A percentile compares a stretch with the other conserved stretches of the same genome.
phyloP scores from a whole-genome alignment of 176 grass and related monocot genomes.

The Carex scoparia region DNA sequence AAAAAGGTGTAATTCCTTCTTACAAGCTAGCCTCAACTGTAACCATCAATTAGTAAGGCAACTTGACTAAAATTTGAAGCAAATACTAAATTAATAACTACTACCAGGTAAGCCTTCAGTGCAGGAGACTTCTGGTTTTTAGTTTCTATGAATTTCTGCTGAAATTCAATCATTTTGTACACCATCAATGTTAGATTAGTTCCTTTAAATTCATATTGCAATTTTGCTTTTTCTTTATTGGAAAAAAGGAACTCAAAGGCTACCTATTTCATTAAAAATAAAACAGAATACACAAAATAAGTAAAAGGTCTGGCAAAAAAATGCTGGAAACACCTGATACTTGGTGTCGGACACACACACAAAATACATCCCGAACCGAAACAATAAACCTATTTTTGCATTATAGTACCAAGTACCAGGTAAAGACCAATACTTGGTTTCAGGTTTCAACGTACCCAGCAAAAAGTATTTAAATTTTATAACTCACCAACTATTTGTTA shows the following conservation, averaged over 20 bases:
- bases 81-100: not conserved
- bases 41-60: not conserved
- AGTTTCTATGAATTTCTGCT: not conserved
- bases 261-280: not conserved
- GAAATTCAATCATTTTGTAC: not conserved
- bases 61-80: not conserved
- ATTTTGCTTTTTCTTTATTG: not conserved
- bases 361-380: not conserved
- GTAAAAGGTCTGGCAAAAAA: not conserved
- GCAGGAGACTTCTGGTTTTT: not conserved
- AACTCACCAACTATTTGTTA: not conserved
- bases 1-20: conserved; percentile 7
- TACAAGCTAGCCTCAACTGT: not conserved
- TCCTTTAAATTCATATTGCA: not conserved
- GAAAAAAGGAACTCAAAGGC: not conserved
- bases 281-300: not conserved
- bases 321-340: not conserved
- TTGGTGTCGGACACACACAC: not conserved
- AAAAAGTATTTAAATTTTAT: not conserved
- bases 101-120: not conserved
- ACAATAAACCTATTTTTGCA: not conserved
- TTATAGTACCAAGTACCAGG: not conserved
- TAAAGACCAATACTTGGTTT: not conserved
- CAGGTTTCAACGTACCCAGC: not conserved
- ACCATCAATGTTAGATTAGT: not conserved